phyloP scores from a whole-genome alignment of 2,329 filamentous ascomycete species.

The Trichoderma hamatum region DNA sequence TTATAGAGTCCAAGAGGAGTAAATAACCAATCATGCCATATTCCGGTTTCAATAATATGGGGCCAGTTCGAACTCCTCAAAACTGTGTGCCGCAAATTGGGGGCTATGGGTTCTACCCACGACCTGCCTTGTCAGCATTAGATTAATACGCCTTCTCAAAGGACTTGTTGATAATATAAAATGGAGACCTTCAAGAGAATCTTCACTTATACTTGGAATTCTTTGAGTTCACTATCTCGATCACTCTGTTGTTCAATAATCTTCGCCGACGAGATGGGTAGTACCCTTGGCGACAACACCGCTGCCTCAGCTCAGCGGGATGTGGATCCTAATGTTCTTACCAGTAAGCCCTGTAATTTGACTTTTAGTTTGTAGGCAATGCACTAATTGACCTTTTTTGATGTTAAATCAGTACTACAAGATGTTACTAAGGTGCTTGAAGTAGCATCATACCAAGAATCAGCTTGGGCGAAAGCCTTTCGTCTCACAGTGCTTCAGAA shows the following conservation, averaged over 20 bases:
- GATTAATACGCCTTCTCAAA: not conserved
- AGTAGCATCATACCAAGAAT: not conserved
- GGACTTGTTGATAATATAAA: not conserved
- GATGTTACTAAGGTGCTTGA: not conserved
- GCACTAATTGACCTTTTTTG: not conserved
- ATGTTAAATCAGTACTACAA: not conserved
- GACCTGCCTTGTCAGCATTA: not conserved
- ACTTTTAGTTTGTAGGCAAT: not conserved
- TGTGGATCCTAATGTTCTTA: not conserved
- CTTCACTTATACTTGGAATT: not conserved
- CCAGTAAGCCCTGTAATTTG: not conserved
- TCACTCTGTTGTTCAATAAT: not conserved
- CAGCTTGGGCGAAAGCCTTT: conserved; percentile 9
- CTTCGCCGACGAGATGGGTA: not conserved
- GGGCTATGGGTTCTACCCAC: not conserved
- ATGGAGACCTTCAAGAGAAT: not conserved
- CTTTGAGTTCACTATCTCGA: not conserved
- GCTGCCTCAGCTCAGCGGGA: not conserved
- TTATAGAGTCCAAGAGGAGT: not conserved
- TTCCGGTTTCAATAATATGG: not conserved
- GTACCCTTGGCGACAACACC: not conserved
- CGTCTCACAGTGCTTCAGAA: not conserved
- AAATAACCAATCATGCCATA: not conserved
- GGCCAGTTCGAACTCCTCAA: not conserved
- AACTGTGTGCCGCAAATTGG: not conserved